These are phyloP conservation scores for Echinochloa phyllopogon DNA, from an alignment of 176 grass and related monocot species.

Conservation along the genomic window DNA sequence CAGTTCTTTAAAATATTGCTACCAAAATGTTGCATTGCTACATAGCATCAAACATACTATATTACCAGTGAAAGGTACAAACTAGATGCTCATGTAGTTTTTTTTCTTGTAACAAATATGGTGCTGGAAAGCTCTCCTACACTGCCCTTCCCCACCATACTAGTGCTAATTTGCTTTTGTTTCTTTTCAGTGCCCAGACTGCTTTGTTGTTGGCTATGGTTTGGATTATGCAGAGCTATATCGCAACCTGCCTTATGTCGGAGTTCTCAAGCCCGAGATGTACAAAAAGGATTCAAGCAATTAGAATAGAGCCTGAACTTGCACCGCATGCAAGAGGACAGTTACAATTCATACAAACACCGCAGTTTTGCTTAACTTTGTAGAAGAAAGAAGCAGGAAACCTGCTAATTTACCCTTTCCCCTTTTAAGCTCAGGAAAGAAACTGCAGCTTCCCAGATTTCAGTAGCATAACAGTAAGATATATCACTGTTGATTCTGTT, in stretches of 20 bases:
- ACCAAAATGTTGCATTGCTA: constrained; percentile 9
- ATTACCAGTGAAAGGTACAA: background rate
- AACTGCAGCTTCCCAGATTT: constrained; percentile 2
- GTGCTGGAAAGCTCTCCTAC: background rate
- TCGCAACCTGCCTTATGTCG: constrained; percentile 83
- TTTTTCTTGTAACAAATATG: constrained; percentile 3
- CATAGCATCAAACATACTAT: background rate
- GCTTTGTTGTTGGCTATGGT: constrained; percentile 94
- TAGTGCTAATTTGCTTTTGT: constrained; percentile 13
- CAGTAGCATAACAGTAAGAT: constrained; percentile 19
- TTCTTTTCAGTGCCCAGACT: constrained; percentile 84
- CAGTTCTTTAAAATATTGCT: background rate
- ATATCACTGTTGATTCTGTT: background rate
- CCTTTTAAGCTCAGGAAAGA: background rate
- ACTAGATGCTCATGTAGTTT: background rate
- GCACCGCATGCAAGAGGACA: background rate
- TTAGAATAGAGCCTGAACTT: constrained; percentile 26
- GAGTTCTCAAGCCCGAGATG: constrained; percentile 80
- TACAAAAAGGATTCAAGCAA: constrained; percentile 62
- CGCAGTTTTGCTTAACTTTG: constrained; percentile 13
- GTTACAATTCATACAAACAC: background rate
- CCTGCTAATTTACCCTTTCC: background rate
- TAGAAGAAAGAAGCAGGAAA: constrained; percentile 32
- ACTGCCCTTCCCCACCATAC: background rate
- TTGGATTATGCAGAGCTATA: constrained; percentile 92